Evolutionary conservation across 768 basidiomycete genomes (phyloP), one percentile per base, ranked within the genome.

Genomic region (Tylopilus balloui): DNA sequence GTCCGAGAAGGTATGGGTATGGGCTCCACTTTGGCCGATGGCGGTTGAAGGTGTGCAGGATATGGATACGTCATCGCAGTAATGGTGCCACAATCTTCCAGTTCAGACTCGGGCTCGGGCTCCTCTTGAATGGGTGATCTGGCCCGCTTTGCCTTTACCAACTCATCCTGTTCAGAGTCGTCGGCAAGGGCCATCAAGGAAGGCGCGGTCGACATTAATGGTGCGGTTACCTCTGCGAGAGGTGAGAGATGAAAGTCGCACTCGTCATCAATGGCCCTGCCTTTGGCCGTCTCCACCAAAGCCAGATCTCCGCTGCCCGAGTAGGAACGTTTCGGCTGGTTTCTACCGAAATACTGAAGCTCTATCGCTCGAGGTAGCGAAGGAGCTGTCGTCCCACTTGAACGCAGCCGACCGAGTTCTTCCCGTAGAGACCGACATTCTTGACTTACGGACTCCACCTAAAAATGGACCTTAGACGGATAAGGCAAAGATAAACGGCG

Each of bases 1-100:
- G 58, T 55, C n/a, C 61, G 65, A n/a, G 59, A 41, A 9, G 67
- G 61, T 42, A 67, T 63, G n/a, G 56, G 56, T 52, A 67, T 63
- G n/a, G 65, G 65, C 3, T 57, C 57, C 15, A 32, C 23, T 45
- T 59, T 64, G 36, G 45, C 34, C 19, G 52, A 49, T 4, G 42
- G 53, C 0, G 59, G 64, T 29, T 63, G 62, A 14, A 63, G 66
- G 48, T 62, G 57, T 38, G 54, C 43, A 47, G 61, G 65, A 44
- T 66, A 65, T 12, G 62, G 64, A 52, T 41, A 57, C 17, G 48
- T 46, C 45, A 35, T 24, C 23, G 44, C 25, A 11, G 39, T 41
- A 25, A 40, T 28, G n/a, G n/a, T 24, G 12, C 41, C 40, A 15
- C 48, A 48, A 47, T 57, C 60, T 12, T 67, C 64, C 8, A 54